Evolutionary conservation across 1,139 yeast genomes (phyloP), one percentile per base, ranked within the genome.

Genomic region (Hanseniaspora gamundiae): DNA sequence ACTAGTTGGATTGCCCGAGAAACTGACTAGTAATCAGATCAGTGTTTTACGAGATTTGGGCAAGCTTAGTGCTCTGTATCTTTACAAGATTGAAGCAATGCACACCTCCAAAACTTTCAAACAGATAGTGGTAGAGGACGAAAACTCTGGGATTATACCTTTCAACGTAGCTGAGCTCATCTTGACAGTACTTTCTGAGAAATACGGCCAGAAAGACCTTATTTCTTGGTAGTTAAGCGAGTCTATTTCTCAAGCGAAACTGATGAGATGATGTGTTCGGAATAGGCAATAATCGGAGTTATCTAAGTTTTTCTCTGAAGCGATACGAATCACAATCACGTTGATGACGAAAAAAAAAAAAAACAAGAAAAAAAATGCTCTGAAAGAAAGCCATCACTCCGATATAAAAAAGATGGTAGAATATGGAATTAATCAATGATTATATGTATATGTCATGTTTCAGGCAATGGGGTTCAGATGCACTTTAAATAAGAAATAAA

Each of bases 31-130:
- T 13, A 33, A 10, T 9, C 36, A 33, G 19, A 19, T 19, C 6
- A 58, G 61, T 43, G 47, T 47, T 4, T 30, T 59, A 26, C 48
- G 63, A 42, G 53, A 49, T 20, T 41, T 58, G 27, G 61, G 54
- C 3, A 57, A 58, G 40, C 52, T 51, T 43, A 56, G 36, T 17
- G 36, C 36, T 17, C n/a, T 33, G 22, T 33, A 33, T 17, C 16
- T 33, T 14, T 33, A 17, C 24, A 17, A 19, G 3, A 33, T 33
- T 3, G 36, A 17, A 19, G 8, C 36, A 7, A 17, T 33, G 22
- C 36, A 17, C 10, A 33, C 36, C 22, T 33, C 36, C 6, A 33
- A 33, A 17, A 33, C 36, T 4, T 33, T 33, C 6, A 19, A 22
- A 13, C 13, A 17, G 4, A 19, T 33, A 3, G 36, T 33, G 9